These are phyloP conservation scores for Verticillium nonalfalfae DNA, from an alignment of 2,329 filamentous ascomycete species.

Conservation along the genomic window DNA sequence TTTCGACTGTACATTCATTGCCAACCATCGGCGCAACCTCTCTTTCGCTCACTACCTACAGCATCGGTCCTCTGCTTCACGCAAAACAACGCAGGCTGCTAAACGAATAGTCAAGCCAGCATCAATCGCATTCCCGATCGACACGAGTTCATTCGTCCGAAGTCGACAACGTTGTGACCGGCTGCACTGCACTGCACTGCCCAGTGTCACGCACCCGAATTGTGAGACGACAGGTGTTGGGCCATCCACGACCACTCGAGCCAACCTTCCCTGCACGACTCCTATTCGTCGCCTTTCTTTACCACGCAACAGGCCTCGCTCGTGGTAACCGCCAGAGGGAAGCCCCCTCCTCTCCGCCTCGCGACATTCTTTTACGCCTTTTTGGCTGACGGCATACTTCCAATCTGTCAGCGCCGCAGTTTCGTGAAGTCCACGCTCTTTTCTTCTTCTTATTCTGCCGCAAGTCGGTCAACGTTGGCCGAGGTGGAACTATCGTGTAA, in stretches of 20 bases:
- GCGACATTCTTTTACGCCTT: background rate
- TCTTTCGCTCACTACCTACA: background rate
- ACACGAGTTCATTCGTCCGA: background rate
- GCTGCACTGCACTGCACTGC: slow-evolving; percentile 10
- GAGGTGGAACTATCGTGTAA: slow-evolving; percentile 1
- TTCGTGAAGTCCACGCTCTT: background rate
- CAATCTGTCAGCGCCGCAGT: background rate
- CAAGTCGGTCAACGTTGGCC: background rate
- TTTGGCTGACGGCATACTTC: background rate
- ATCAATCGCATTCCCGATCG: background rate
- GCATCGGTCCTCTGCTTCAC: background rate
- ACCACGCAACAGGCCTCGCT: background rate
- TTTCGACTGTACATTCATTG: background rate
- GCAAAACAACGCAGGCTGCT: background rate
- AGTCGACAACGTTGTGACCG: background rate
- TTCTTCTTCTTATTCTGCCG: background rate
- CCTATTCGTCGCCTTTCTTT: slow-evolving; percentile 2
- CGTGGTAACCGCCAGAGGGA: background rate
- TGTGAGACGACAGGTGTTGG: slow-evolving; percentile 9
- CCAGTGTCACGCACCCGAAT: slow-evolving; percentile 10
- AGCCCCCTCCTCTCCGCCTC: background rate
- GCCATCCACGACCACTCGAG: background rate
- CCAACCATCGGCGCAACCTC: background rate
- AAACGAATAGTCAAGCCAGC: background rate
- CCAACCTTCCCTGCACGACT: background rate